Base-by-base conservation (phyloP, 192 early-diverging fungal species). In the Entomortierella chlamydospora region DNA sequence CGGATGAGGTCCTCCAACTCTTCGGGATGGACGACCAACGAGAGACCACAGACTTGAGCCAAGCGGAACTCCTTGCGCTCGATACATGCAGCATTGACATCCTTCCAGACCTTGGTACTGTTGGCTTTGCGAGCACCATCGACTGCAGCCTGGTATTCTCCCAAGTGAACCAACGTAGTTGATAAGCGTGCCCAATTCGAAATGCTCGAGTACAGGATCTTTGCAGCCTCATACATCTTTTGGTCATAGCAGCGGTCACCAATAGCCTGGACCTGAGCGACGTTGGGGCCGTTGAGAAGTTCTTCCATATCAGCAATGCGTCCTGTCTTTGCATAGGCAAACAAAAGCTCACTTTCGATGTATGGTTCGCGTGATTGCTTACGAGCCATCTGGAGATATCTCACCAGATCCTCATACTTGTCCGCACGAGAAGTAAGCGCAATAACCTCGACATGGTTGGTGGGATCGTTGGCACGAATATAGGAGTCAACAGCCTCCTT, bases 91-190 rank as follows among this genome's bases (percentile, higher is more conserved):
- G 93, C 90, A 73, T 99, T 95, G 69, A 99, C 97, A 81, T 99
- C 96, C 90, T 97, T 98, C 98, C 98, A 99, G 52, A 99, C 98
- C 83, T 95, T 95, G 30, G 97, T 99, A 60, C 92, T 92, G 86
- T 97, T 97, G 71, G 98, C 98, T 84, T 99, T 99, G 74, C 98
- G 91, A 11, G 97, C 98, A 52, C 97, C 97, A 79, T 99, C 98
- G 33, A 99, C 98, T 12, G 98, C 97, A 42, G 89, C 90, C 82
- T 96, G 95, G 85, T 97, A 97, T 72, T 99, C 98, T 60, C 92
- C 90, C 58, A 99, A 84, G 65, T 97, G 90, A 42, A 99, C 97
- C 22, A 99, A 87, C 1, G 97, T 99, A n/a, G 96, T 92, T 4
- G 98, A 95, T 45, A 99, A 87, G 25, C 96, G 89, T 20, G 96